Evolutionary conservation across 352 stramenopile genomes (phyloP).

Genomic region (Globisporangium carolinianum): DNA sequence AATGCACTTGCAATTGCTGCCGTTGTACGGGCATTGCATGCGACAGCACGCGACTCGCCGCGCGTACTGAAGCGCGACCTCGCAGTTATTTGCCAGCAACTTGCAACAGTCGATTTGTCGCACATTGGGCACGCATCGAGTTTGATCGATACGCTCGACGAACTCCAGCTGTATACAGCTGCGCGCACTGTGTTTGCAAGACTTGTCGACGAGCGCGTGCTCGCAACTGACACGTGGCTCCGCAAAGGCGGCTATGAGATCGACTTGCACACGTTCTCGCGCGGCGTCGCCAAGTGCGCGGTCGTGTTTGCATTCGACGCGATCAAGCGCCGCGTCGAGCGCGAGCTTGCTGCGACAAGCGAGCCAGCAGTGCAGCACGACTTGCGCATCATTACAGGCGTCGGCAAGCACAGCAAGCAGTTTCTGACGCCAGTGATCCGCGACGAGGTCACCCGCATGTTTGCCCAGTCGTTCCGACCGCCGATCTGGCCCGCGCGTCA

Average conservation of each 20-base stretch:
- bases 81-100: constrained; percentile 37
- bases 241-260: constrained; percentile 56
- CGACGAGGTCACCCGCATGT: constrained; percentile 41
- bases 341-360: constrained; percentile 17
- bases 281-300: constrained; percentile 56
- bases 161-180: constrained; percentile 37
- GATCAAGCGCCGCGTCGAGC: constrained; percentile 20
- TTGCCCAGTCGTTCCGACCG: constrained; percentile 40
- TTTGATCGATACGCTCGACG: constrained; percentile 53
- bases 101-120: constrained; percentile 26
- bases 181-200: constrained; percentile 42
- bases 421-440: constrained; percentile 56
- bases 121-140: constrained; percentile 45
- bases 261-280: constrained; percentile 65
- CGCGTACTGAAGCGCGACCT: constrained; percentile 29
- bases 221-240: constrained; percentile 34
- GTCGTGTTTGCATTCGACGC: constrained; percentile 59
- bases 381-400: constrained; percentile 67
- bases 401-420: constrained; percentile 50
- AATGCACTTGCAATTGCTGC: constrained; percentile 45
- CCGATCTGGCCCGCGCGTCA: constrained; percentile 42
- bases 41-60: neutral
- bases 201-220: constrained; percentile 32
- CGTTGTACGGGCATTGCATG: constrained; percentile 42
- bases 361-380: constrained; percentile 23